phyloP scores from a whole-genome alignment of 495 filamentous ascomycete species.

The Glonium stellatum region DNA sequence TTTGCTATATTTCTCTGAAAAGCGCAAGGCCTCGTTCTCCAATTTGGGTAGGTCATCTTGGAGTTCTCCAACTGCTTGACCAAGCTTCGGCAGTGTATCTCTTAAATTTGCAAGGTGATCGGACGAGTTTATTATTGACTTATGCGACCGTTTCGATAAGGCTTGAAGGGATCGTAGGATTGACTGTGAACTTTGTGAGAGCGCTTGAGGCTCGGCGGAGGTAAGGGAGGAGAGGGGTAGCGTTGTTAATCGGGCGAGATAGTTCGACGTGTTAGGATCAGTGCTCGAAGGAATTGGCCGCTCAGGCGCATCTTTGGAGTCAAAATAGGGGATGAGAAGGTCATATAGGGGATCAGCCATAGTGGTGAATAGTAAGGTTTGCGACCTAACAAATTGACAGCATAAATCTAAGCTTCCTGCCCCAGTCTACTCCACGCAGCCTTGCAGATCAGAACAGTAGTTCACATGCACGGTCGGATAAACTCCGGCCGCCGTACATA shows the following conservation, averaged over 20 bases:
- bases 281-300: constrained; percentile 29
- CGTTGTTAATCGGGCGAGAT: constrained; percentile 73
- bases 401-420: no score
- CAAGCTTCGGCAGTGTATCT: constrained; percentile 59
- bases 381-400: no score
- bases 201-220: constrained; percentile 67
- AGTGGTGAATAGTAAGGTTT: not conserved
- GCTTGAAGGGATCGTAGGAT: constrained; percentile 80
- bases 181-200: constrained; percentile 73
- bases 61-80: constrained; percentile 55
- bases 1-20: constrained; percentile 77
- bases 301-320: constrained; percentile 34
- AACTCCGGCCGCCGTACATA: not conserved
- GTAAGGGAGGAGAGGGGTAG: constrained; percentile 67
- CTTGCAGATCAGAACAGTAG: not conserved
- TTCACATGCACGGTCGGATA: not conserved
- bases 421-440: not conserved
- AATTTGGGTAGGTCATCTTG: constrained; percentile 67
- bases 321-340: constrained; percentile 59
- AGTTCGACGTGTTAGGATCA: constrained; percentile 52
- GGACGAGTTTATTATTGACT: constrained; percentile 73
- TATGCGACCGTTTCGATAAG: constrained; percentile 87
- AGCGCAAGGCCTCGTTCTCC: constrained; percentile 68
- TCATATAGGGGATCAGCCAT: constrained; percentile 72
- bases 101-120: constrained; percentile 66